Evolutionary conservation across 2,329 filamentous ascomycete species (phyloP).

Genomic region (Raffaelea ambrosiae): DNA sequence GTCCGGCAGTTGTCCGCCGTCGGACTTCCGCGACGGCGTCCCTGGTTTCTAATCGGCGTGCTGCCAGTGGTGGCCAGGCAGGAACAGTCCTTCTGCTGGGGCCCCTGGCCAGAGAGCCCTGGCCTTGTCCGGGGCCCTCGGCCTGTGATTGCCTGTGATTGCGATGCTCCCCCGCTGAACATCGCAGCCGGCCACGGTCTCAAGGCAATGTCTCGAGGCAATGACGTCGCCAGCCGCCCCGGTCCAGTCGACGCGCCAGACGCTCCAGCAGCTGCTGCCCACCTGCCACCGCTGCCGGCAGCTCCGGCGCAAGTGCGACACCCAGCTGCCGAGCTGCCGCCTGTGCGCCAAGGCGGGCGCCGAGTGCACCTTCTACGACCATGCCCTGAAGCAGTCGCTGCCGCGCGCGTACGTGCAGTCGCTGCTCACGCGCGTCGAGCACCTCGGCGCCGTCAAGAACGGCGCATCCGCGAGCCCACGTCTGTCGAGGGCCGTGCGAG

Average conservation of each 20-base stretch:
- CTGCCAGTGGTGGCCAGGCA: no score
- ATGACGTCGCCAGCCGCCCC: neutral
- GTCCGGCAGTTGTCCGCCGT: no score
- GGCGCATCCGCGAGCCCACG: neutral
- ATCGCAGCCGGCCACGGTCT: no score
- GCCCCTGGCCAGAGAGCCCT: no score
- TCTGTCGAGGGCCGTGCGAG: no score
- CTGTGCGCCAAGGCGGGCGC: constrained; percentile 7
- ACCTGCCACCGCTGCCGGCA: constrained; percentile 13
- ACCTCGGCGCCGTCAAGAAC: constrained; percentile 10
- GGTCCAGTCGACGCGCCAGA: neutral
- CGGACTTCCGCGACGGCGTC: no score
- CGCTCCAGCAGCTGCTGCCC: constrained; percentile 11
- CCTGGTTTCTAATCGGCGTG: neutral
- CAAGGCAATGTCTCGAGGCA: no score
- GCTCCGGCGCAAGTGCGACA: constrained; percentile 12
- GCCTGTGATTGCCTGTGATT: no score
- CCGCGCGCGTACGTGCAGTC: constrained; percentile 11
- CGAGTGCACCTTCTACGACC: constrained; percentile 12
- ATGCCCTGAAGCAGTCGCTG: constrained; percentile 12
- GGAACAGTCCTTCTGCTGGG: no score
- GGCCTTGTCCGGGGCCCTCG: no score
- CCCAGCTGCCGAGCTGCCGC: constrained; percentile 11
- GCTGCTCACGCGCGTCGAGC: constrained; percentile 9
- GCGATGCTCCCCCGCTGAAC: no score